phyloP scores from a whole-genome alignment of 495 filamentous ascomycete species.

The Xylaria curta region DNA sequence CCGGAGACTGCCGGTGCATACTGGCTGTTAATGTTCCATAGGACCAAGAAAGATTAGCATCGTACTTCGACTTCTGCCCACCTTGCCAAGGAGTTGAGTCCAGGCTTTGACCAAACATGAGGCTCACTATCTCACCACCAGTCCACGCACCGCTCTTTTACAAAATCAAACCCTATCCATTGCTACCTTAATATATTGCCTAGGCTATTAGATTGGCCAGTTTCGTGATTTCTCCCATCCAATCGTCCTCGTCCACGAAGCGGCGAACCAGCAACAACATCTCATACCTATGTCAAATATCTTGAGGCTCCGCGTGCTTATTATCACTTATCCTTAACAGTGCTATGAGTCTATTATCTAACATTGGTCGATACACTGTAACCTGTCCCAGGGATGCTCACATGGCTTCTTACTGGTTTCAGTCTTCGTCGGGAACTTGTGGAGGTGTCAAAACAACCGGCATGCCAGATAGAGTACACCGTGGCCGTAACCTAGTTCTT shows the following conservation, averaged over 20 bases:
- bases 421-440: background rate
- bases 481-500: background rate
- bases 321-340: background rate
- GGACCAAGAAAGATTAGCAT: background rate
- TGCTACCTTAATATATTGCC: background rate
- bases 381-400: conserved; percentile 1
- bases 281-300: background rate
- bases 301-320: conserved; percentile 14
- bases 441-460: background rate
- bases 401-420: conserved; percentile 11
- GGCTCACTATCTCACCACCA: conserved; percentile 3
- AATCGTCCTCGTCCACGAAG: conserved; percentile 21
- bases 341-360: background rate
- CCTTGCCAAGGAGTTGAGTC: background rate
- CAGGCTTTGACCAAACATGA: conserved; percentile 10
- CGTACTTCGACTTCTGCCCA: background rate
- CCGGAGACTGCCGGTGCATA: conserved; percentile 10
- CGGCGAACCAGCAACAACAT: background rate
- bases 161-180: background rate
- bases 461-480: background rate
- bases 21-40: background rate
- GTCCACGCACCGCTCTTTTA: conserved; percentile 10
- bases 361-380: background rate
- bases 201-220: background rate
- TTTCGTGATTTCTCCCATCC: background rate